phyloP scores from a whole-genome alignment of 768 basidiomycete genomes.

The Phallus indusiatus region DNA sequence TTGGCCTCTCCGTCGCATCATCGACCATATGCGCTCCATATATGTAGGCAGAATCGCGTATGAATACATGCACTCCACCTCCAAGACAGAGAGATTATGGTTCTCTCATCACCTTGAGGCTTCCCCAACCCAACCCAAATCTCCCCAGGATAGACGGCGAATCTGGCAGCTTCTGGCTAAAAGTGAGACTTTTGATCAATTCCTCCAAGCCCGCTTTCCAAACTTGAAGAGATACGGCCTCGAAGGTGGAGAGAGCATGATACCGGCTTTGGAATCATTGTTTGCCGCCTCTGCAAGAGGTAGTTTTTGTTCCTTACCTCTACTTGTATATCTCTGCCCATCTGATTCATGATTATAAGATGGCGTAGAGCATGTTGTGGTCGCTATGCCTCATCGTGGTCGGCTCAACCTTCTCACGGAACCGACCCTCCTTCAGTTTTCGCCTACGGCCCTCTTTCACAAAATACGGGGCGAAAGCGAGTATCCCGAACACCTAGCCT shows the following conservation, averaged over 20 bases:
- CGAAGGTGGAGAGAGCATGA: constrained; percentile 91
- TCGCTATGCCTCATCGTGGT: constrained; percentile 85
- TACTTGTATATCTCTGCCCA: not conserved
- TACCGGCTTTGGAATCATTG: constrained; percentile 74
- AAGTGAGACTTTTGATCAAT: constrained; percentile 79
- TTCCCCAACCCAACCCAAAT: constrained; percentile 11
- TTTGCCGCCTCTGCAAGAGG: constrained; percentile 53
- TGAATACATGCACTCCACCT: constrained; percentile 87
- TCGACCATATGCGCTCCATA: constrained; percentile 53
- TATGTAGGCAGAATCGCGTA: constrained; percentile 86
- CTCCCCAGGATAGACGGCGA: constrained; percentile 32
- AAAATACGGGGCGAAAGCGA: constrained; percentile 81
- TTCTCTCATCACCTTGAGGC: constrained; percentile 82
- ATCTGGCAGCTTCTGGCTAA: constrained; percentile 61
- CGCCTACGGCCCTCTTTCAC: constrained; percentile 65
- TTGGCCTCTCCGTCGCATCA: constrained; percentile 68
- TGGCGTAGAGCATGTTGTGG: constrained; percentile 59
- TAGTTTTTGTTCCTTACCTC: constrained; percentile 13
- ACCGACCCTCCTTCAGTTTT: constrained; percentile 44
- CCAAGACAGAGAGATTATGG: constrained; percentile 81
- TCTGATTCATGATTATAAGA: constrained; percentile 24
- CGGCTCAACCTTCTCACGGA: constrained; percentile 79
- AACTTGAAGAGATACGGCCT: constrained; percentile 82
- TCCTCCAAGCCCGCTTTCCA: constrained; percentile 81
- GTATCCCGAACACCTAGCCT: constrained; percentile 52